Base-by-base conservation (phyloP, 2,329 filamentous ascomycete genomes). In the Arachnomyces sp. region DNA sequence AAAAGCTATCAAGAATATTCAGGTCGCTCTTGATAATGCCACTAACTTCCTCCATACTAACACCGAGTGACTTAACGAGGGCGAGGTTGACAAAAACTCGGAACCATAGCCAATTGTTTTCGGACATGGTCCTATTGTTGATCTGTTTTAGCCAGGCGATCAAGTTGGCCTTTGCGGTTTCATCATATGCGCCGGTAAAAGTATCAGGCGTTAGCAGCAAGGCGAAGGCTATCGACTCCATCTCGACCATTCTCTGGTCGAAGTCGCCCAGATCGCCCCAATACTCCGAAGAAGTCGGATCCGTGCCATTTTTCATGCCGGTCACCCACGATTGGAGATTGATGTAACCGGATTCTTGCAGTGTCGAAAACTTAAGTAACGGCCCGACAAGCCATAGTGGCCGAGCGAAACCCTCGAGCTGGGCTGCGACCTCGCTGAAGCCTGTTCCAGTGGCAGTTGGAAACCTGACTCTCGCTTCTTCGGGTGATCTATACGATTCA, bases 161-260 rank as follows among this genome's bases (percentile, higher is more conserved):
- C 1, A 74, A 50, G 9, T 71, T 67, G n/a, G n/a, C n/a, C n/a
- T n/a, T n/a, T n/a, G n/a, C n/a, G n/a, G n/a, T n/a, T n/a, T n/a
- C n/a, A n/a, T n/a, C n/a, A n/a, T n/a, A n/a, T n/a, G n/a, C n/a
- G n/a, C n/a, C 0, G 4, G 55, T 56, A 44, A 71, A 65, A 2
- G 55, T 49, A 3, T 58, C 49, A 1, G 72, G 70, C 0, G 68
- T 66, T 2, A 59, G 52, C 1, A 75, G 56, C 1, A 76, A 53
- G 0, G 70, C 69, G 48, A 68, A 73, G 0, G 69, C 64, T 3
- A 75, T 61, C 17, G 70, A 68, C 47, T 75, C 72, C 31, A 70
- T 65, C 46, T 76, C 73, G 0, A 75, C 73, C 72, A 75, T 76
- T 2, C 71, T 53, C 47, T 76, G 73, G 36, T 75, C 71, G 14